Evolutionary conservation across 2,329 filamentous ascomycete genomes (phyloP).

Genomic region (Pseudocercospora fijiensis): DNA sequence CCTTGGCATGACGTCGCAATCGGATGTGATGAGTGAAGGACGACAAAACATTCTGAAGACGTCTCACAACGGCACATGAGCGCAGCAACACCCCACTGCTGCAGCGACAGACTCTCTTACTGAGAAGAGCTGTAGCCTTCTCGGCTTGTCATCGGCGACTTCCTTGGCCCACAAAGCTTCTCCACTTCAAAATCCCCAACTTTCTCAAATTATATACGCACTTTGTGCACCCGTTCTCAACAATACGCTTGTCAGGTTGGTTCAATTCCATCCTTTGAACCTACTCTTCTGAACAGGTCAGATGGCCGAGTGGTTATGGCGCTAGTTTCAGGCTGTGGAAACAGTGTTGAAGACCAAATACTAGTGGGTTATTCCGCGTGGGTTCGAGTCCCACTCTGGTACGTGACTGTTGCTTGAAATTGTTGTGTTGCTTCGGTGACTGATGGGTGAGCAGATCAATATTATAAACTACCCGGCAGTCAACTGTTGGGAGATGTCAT

Average conservation of each 20-base stretch:
- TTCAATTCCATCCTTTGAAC: neutral
- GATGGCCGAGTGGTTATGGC: constrained; percentile 31
- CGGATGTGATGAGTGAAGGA: neutral
- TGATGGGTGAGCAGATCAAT: neutral
- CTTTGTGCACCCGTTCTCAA: neutral
- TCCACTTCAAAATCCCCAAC: neutral
- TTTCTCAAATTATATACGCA: neutral
- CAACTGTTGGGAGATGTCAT: constrained; percentile 1
- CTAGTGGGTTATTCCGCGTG: constrained; percentile 32
- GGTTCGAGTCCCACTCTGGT: constrained; percentile 34
- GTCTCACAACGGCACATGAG: neutral
- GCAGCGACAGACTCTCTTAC: neutral
- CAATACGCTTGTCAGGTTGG: constrained; percentile 4
- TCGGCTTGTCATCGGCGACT: neutral
- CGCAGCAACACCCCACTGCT: neutral
- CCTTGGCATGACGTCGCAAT: neutral
- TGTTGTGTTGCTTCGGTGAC: neutral
- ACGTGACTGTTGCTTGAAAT: neutral
- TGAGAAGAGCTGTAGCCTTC: neutral
- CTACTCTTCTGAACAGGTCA: constrained; percentile 13
- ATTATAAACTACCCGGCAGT: neutral
- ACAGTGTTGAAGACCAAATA: constrained; percentile 25
- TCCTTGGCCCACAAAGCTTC: neutral
- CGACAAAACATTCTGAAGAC: neutral
- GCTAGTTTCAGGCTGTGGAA: constrained; percentile 27